Conservation (phyloP, 1,284 basidiomycete species). For the Veloporphyrellus conicus region DNA sequence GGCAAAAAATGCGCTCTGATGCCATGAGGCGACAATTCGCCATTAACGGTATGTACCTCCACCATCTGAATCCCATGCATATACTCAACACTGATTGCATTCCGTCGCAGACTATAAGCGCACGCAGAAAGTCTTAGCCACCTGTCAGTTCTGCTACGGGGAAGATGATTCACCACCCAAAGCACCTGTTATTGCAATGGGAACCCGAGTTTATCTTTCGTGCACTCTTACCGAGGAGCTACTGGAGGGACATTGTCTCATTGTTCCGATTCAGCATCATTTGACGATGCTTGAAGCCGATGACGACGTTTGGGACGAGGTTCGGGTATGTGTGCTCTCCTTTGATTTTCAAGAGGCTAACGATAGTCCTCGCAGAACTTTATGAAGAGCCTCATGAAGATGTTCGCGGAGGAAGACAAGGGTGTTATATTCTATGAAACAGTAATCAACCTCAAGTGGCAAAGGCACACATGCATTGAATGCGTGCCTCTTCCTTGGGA, state of each 20-base stretch:
- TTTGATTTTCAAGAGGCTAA: neutral
- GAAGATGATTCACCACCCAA: conserved; percentile 84
- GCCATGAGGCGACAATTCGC: conserved; percentile 97
- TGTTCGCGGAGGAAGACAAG: conserved; percentile 86
- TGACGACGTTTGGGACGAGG: conserved; percentile 98
- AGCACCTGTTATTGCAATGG: conserved; percentile 85
- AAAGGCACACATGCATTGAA: conserved; percentile 91
- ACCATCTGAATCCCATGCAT: conserved; percentile 2
- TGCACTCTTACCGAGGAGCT: conserved; percentile 86
- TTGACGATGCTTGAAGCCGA: conserved; percentile 90
- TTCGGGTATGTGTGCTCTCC: conserved; percentile 54
- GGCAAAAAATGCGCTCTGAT: conserved; percentile 92
- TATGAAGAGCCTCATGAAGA: conserved; percentile 96
- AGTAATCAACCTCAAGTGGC: conserved; percentile 77
- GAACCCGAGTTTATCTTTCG: conserved; percentile 84
- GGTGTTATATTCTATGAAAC: conserved; percentile 95
- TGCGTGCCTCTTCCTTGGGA: conserved; percentile 86
- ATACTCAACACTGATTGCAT: neutral
- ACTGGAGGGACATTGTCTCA: conserved; percentile 84
- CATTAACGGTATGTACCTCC: conserved; percentile 67
- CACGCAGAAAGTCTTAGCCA: conserved; percentile 86
- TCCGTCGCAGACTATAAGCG: conserved; percentile 81
- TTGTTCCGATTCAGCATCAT: conserved; percentile 94
- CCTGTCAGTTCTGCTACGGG: conserved; percentile 84
- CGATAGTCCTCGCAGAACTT: conserved; percentile 69